These are phyloP conservation scores for Psophocarpus tetragonolobus DNA, from an alignment of 306 rosid genomes.

Conservation along the genomic window DNA sequence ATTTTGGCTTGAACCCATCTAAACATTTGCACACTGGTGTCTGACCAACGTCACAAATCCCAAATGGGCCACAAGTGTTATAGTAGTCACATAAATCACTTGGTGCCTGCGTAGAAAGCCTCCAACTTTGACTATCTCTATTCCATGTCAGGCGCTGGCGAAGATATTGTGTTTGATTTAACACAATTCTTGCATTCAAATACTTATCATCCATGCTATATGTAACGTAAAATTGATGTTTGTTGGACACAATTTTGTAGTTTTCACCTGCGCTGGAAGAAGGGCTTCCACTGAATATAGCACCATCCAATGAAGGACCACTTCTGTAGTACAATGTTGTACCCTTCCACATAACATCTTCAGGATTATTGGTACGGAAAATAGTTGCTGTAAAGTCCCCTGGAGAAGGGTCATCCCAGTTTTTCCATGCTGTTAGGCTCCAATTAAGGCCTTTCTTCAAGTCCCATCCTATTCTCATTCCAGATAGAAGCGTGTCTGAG, in stretches of 20 bases:
- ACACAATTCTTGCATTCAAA: conserved; percentile 20
- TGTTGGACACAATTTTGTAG: neutral
- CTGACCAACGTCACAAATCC: conserved; percentile 28
- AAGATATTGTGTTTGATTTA: conserved; percentile 31
- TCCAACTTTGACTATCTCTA: conserved; percentile 33
- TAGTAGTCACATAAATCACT: conserved; percentile 48
- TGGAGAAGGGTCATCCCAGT: neutral
- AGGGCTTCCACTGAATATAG: neutral
- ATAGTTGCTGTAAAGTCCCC: neutral
- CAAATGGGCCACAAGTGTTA: conserved; percentile 44
- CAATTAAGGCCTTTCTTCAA: neutral
- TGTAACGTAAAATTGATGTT: neutral
- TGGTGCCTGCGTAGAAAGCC: conserved; percentile 7
- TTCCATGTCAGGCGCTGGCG: conserved; percentile 33
- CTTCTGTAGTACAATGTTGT: neutral
- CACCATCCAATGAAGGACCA: conserved; percentile 1
- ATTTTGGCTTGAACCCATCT: conserved; percentile 45
- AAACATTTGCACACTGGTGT: conserved; percentile 48
- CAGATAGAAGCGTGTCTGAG: neutral
- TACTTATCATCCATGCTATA: neutral
- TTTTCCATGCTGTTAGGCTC: neutral
- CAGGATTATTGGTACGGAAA: neutral
- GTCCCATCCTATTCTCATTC: neutral
- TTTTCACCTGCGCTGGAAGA: neutral
- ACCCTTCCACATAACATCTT: neutral